Evolutionary conservation across 257 asterid genomes (phyloP).

Genomic region (Catharanthus roseus): DNA sequence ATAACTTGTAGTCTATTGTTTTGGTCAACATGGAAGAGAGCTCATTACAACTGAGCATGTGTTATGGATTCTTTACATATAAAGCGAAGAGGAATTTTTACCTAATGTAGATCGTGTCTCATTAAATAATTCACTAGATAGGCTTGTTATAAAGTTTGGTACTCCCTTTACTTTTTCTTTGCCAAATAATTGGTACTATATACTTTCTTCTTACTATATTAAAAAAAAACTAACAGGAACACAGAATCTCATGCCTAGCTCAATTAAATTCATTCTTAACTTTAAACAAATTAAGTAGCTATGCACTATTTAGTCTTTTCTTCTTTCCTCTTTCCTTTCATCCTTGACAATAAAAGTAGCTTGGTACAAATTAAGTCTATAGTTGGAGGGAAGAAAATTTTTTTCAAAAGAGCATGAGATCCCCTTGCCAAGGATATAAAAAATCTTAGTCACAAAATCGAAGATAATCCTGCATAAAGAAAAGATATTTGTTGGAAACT

Average conservation of each 20-base stretch:
- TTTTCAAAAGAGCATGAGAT: no score
- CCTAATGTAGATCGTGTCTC: slow-evolving; percentile 57
- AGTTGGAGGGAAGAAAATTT: no score
- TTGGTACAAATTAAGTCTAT: no score
- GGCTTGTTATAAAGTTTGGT: slow-evolving; percentile 70
- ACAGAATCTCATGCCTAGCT: neutral
- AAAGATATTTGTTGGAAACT: no score
- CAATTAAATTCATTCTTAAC: neutral
- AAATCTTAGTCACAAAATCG: no score
- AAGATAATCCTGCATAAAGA: no score
- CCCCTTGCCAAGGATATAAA: no score
- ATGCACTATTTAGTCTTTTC: neutral
- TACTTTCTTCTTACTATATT: neutral
- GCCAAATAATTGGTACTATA: neutral
- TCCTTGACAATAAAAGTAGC: neutral
- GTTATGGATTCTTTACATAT: slow-evolving; percentile 72
- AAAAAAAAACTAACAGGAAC: neutral
- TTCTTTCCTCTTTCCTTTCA: slow-evolving; percentile 1
- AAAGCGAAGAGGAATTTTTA: slow-evolving; percentile 90
- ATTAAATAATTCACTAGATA: slow-evolving; percentile 60
- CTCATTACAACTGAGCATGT: slow-evolving; percentile 97
- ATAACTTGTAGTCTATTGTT: slow-evolving; percentile 99
- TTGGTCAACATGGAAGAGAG: slow-evolving; percentile 99
- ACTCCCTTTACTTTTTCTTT: neutral
- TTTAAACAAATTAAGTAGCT: neutral